Base-by-base conservation (phyloP, 2,329 filamentous ascomycete species). In the Zymoseptoria pseudotritici region DNA sequence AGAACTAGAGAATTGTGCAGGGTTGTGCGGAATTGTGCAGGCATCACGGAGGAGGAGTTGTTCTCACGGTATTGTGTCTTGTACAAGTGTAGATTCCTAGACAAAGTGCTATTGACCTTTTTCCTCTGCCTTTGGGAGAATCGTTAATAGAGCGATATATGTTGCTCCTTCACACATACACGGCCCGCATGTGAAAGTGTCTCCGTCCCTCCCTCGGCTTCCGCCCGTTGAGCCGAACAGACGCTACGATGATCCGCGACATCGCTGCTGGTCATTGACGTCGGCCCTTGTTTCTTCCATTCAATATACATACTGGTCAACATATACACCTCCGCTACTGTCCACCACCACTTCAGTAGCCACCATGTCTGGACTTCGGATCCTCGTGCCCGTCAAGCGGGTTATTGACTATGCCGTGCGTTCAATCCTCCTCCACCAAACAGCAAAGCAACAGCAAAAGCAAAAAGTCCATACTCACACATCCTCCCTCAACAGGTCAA, bases 401-500 rank as follows among this genome's bases (percentile, higher is more conserved):
- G 81, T 83, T 64, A 81, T 83, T 72, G 81, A 83, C 77, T 83
- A 83, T 76, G 80, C 81, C 54, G 80, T 82, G 75, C 54, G 75
- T 67, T n/a, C 36, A 17, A 46, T 46, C 36, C 36, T 46, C 36
- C 17, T n/a, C 11, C 36, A 6, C 13, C 36, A 17, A 17, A 46
- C 52, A n/a, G n/a, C n/a, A 20, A 31, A 46, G 22, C 61, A 57
- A 58, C 22, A 24, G 22, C 22, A 24, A 52, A 26, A 31, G 42
- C 60, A 58, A 31, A 19, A 20, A 51, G n/a, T 54, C 46, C 53
- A 53, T 55, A 53, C 50, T 19, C 22, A 22, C 42, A 20, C 20
- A 19, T 17, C 19, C 1, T 51, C 9, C 46, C 2, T 4, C 7
- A 29, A 57, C 67, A 87, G 85, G 79, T 87, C 79, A 88, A 87